phyloP scores from a whole-genome alignment of 768 basidiomycete genomes.

The Phaeolepiota aurea region DNA sequence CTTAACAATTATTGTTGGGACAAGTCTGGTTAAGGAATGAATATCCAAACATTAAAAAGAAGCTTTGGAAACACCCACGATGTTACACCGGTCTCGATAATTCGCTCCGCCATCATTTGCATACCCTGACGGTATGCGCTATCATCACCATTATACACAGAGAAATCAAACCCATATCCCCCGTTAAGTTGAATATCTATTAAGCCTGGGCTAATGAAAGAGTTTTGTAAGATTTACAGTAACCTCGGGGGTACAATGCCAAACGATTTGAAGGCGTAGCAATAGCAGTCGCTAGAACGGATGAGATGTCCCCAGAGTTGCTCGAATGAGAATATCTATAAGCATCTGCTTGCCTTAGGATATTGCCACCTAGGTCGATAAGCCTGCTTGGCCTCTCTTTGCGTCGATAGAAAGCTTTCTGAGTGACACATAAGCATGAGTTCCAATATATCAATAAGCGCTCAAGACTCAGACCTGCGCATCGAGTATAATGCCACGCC shows the following conservation, averaged over 20 bases:
- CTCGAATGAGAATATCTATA: too few species aligned
- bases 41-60: neutral
- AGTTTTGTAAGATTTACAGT: neutral
- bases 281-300: neutral
- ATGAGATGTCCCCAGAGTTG: too few species aligned
- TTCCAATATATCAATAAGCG: neutral
- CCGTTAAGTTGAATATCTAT: constrained; percentile 90
- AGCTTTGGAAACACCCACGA: constrained; percentile 42
- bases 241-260: neutral
- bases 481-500: constrained; percentile 65
- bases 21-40: constrained; percentile 30
- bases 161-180: constrained; percentile 83
- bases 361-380: constrained; percentile 69
- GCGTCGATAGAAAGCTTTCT: constrained; percentile 62
- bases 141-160: constrained; percentile 68
- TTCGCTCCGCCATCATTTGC: constrained; percentile 61
- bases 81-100: constrained; percentile 84
- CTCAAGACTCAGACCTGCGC: constrained; percentile 44
- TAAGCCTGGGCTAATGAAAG: constrained; percentile 72
- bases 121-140: constrained; percentile 61
- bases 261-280: neutral
- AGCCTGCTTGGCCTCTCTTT: constrained; percentile 52
- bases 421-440: too few species aligned
- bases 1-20: constrained; percentile 67
- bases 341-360: constrained; percentile 55